Evolutionary conservation across 2,329 filamentous ascomycete species (phyloP).

Genomic region (Botrytis medusae): DNA sequence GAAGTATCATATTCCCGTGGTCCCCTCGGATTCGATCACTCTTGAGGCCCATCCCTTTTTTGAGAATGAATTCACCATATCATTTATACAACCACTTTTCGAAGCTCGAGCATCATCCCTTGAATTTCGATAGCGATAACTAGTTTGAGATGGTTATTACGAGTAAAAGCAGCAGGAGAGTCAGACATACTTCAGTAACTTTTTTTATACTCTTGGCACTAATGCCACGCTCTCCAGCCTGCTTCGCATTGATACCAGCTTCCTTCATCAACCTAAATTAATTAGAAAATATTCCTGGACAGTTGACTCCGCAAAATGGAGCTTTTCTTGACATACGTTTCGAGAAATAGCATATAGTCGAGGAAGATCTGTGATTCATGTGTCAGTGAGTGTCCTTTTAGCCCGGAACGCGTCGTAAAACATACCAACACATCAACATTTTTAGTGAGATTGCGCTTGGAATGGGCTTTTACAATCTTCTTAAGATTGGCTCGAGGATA

Average conservation of each 20-base stretch:
- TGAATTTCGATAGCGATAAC: constrained; percentile 20
- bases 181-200: constrained; percentile 65
- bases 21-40: background rate
- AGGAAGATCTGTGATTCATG: constrained; percentile 68
- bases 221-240: constrained; percentile 69
- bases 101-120: constrained; percentile 15
- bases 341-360: constrained; percentile 80
- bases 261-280: constrained; percentile 70
- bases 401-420: constrained; percentile 30
- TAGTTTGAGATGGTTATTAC: constrained; percentile 11
- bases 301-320: background rate
- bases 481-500: constrained; percentile 84
- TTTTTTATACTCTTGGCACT: constrained; percentile 76
- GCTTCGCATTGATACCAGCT: constrained; percentile 72
- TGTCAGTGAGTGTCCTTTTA: constrained; percentile 21
- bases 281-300: constrained; percentile 4
- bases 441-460: constrained; percentile 75
- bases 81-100: background rate
- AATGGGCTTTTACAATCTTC: constrained; percentile 87
- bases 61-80: background rate
- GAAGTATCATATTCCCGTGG: background rate
- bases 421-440: constrained; percentile 81
- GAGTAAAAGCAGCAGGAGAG: background rate
- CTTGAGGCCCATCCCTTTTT: background rate
- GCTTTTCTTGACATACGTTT: constrained; percentile 49